Evolutionary conservation across 306 rosid genomes (phyloP), one percentile per base, ranked within the genome.

Genomic region (Rosa lucieae): DNA sequence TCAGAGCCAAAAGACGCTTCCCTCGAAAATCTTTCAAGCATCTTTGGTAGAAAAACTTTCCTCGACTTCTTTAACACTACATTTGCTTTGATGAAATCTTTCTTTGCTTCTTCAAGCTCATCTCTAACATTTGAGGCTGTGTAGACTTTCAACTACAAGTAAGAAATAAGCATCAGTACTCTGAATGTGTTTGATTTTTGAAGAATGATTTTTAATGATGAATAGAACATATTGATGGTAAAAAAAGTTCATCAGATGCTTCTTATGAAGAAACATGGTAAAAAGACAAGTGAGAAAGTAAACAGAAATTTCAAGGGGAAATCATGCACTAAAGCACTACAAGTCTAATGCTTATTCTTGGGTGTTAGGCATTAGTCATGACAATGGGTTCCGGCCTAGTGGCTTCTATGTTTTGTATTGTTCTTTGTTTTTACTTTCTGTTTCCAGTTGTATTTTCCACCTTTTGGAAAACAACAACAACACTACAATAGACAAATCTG

Each of bases 71-170:
- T 92, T 80, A 92, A 93, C 18, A 84, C 84, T 72, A 92, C 83
- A 82, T 86, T 92, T 77, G 91, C 85, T 82, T 86, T 92, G 59
- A 94, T 89, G 86, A 94, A 94, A 81, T 94, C 95, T 80, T 89
- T 84, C 85, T 80, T 92, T 48, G 97, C 95, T 77, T 62, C 74
- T 51, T 89, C 89, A 20, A 94, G 82, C 75, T 94, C 97, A 68
- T 91, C 91, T 75, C 82, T 85, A 40, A 94, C 72, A 83, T 89
- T 87, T 81, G 95, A 82, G 79, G 97, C 94, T 10, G 97, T 74
- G 88, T 94, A 94, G 67, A 94, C 93, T 78, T 87, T 92, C 75
- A 94, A 92, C 98, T 94, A 80, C 87, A 84, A 65, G 77, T 73
- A 67, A 78, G 68, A 58, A 76, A 79, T 72, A 78, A 48, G 67